Conservation (phyloP, 257 asterid genomes). For the Plectranthus barbatus region DNA sequence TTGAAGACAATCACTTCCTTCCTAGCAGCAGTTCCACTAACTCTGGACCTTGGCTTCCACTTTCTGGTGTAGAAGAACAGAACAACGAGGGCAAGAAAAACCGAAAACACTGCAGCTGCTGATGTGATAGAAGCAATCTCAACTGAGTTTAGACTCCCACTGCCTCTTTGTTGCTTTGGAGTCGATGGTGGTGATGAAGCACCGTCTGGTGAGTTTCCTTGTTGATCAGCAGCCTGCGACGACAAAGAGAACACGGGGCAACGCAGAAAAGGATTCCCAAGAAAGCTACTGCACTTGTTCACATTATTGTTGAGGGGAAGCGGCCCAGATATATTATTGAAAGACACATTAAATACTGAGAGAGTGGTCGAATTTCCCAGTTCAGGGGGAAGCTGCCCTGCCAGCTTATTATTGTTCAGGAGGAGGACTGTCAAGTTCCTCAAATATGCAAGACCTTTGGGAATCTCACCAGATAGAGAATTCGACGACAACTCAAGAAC, state of each 20-base stretch:
- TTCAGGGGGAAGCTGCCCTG: slow-evolving; percentile 61
- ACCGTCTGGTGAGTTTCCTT: too few species aligned
- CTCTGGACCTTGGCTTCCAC: slow-evolving; percentile 75
- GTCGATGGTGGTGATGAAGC: too few species aligned
- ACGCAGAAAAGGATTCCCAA: slow-evolving; percentile 61
- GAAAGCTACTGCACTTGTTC: slow-evolving; percentile 56
- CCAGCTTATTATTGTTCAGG: slow-evolving; percentile 60
- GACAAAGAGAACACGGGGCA: slow-evolving; percentile 51
- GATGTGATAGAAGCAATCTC: slow-evolving; percentile 83
- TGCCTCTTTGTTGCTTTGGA: slow-evolving; percentile 12
- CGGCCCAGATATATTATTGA: slow-evolving; percentile 77
- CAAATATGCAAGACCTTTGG: slow-evolving; percentile 49
- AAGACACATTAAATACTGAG: slow-evolving; percentile 58
- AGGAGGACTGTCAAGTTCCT: slow-evolving; percentile 52
- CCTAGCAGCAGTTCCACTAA: slow-evolving; percentile 68
- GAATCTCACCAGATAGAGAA: slow-evolving; percentile 63
- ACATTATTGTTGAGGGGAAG: slow-evolving; percentile 38
- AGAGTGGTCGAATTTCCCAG: slow-evolving; percentile 46
- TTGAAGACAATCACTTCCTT: slow-evolving; percentile 74
- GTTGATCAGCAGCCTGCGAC: too few species aligned
- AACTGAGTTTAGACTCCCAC: slow-evolving; percentile 45
- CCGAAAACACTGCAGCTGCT: slow-evolving; percentile 75
- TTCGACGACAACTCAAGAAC: slow-evolving; percentile 76
- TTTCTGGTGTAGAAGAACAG: slow-evolving; percentile 75
- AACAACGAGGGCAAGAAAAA: slow-evolving; percentile 54